phyloP scores from a whole-genome alignment of 1,284 basidiomycete genomes.

The Malassezia restricta region DNA sequence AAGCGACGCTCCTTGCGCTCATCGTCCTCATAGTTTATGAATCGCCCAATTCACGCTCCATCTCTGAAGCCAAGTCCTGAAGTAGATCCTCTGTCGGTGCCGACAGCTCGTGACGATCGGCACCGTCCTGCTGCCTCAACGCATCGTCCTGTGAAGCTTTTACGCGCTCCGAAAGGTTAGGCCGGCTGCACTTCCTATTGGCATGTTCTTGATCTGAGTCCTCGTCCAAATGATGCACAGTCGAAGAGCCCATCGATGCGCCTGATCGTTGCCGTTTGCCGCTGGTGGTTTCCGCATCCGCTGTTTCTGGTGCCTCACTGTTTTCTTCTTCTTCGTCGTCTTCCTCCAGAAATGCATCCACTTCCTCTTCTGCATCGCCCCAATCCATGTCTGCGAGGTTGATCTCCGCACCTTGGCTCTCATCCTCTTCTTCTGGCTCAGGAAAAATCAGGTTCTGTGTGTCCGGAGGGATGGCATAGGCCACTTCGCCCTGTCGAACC shows the following conservation, averaged over 20 bases:
- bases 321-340: slow-evolving; percentile 23
- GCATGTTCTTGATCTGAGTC: background rate
- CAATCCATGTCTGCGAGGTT: slow-evolving; percentile 49
- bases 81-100: slow-evolving; percentile 23
- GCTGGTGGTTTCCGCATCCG: background rate
- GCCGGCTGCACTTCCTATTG: background rate
- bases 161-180: background rate
- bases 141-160: background rate
- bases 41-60: slow-evolving; percentile 29
- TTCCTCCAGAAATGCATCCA: slow-evolving; percentile 61
- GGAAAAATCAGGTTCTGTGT: background rate
- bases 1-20: slow-evolving; percentile 7
- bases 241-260: slow-evolving; percentile 19
- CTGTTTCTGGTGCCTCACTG: background rate
- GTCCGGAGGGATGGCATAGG: slow-evolving; percentile 51
- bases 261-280: slow-evolving; percentile 19
- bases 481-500: slow-evolving; percentile 60
- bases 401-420: slow-evolving; percentile 1
- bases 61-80: slow-evolving; percentile 32
- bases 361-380: slow-evolving; percentile 68
- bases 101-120: background rate
- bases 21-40: slow-evolving; percentile 6
- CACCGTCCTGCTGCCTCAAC: background rate
- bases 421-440: background rate
- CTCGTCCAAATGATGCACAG: slow-evolving; percentile 1